A percentile compares a stretch with the other conserved stretches of the same genome.
phyloP scores from a whole-genome alignment of 1,139 yeast genomes.

The Protomyces arabidopsidicola region DNA sequence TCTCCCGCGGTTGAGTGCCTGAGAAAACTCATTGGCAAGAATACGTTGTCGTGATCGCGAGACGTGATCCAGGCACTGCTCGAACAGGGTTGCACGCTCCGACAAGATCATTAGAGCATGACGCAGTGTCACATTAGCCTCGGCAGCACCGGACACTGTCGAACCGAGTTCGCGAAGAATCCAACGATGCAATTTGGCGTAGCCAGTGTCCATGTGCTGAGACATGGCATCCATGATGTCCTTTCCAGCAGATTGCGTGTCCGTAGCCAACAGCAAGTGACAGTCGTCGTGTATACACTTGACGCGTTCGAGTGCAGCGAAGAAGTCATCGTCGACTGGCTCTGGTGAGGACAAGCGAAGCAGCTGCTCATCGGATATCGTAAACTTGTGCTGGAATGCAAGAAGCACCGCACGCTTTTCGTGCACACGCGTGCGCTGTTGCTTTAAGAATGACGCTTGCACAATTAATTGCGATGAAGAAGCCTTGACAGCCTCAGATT shows the following conservation, averaged over 20 bases:
- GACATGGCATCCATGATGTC: constrained; percentile 62
- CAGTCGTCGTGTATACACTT: constrained; percentile 63
- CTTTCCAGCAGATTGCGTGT: constrained; percentile 66
- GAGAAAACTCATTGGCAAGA: constrained; percentile 46
- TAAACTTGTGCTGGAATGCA: constrained; percentile 46
- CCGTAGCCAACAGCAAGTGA: constrained; percentile 60
- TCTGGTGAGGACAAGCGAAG: constrained; percentile 40
- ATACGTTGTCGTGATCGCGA: constrained; percentile 38
- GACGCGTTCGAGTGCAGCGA: constrained; percentile 56
- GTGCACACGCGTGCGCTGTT: constrained; percentile 34
- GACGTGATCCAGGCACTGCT: constrained; percentile 38
- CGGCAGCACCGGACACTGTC: constrained; percentile 32
- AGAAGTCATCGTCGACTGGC: constrained; percentile 55
- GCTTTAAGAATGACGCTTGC: constrained; percentile 41
- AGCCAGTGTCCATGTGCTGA: constrained; percentile 50
- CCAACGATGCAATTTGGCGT: constrained; percentile 47
- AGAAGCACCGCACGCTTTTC: constrained; percentile 2
- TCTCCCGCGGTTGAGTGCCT: constrained; percentile 48
- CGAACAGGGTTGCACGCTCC: constrained; percentile 42
- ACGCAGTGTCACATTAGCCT: constrained; percentile 32
- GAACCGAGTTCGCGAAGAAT: constrained; percentile 41
- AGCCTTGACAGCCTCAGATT: constrained; percentile 35
- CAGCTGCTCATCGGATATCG: constrained; percentile 64
- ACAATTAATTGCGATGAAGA: constrained; percentile 42
- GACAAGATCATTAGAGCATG: constrained; percentile 39